Percentiles rank a stretch among this genome's conserved stretches.
phyloP scores from a whole-genome alignment of 768 basidiomycete genomes.

The Macrolepiota albuminosa region DNA sequence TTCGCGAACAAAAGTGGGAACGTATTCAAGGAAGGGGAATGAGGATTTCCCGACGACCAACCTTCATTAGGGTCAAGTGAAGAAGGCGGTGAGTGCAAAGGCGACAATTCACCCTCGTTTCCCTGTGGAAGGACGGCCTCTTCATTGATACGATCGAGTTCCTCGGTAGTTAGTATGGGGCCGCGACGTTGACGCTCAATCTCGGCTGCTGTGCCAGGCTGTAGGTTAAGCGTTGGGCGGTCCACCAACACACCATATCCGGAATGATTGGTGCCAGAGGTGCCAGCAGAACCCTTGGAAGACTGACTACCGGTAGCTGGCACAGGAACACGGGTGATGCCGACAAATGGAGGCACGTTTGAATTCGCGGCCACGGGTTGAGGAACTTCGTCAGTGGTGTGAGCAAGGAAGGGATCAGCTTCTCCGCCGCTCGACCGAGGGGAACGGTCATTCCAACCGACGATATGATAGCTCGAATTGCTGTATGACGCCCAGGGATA shows the following conservation, averaged over 20 bases:
- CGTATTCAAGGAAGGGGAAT: background rate
- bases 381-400: conserved; percentile 19
- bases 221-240: conserved; percentile 34
- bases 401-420: conserved; percentile 56
- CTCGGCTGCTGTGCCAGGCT: conserved; percentile 27
- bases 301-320: conserved; percentile 32
- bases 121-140: conserved; percentile 28
- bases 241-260: conserved; percentile 40
- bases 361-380: conserved; percentile 11
- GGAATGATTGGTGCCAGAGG: conserved; percentile 37
- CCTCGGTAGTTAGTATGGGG: conserved; percentile 30
- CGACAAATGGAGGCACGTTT: conserved; percentile 20
- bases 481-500: conserved; percentile 8
- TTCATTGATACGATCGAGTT: conserved; percentile 32
- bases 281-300: conserved; percentile 35
- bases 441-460: conserved; percentile 53
- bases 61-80: conserved; percentile 20
- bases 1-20: conserved; percentile 8
- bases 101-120: conserved; percentile 13
- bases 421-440: conserved; percentile 70
- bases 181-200: conserved; percentile 27
- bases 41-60: conserved; percentile 1
- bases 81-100: conserved; percentile 30
- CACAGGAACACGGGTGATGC: conserved; percentile 35
- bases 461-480: conserved; percentile 22